Percentiles rank a stretch among this genome's conserved stretches.
These are phyloP conservation scores for Elsinoe arachidis DNA, from an alignment of 2,329 filamentous ascomycete species.

Conservation along the genomic window DNA sequence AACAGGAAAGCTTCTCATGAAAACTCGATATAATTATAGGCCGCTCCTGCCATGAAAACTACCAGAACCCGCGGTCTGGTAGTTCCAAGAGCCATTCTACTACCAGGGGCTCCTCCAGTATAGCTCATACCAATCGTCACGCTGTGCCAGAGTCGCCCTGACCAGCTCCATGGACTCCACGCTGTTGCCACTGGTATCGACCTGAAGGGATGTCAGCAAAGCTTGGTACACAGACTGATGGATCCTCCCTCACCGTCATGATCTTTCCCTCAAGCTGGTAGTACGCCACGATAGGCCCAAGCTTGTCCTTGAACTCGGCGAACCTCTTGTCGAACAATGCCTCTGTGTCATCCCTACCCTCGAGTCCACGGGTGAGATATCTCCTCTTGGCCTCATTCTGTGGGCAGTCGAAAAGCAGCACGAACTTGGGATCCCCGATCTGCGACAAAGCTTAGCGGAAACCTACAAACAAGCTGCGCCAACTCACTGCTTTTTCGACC, in stretches of 20 bases:
- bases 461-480: neutral
- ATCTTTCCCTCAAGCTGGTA: neutral
- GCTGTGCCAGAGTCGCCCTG: neutral
- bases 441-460: neutral
- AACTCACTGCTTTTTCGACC: neutral
- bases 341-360: neutral
- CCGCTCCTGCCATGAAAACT: too few relatives aligned
- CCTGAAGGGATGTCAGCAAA: neutral
- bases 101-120: neutral
- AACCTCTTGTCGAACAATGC: neutral
- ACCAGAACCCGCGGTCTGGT: too few relatives aligned
- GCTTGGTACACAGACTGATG: neutral
- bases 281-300: neutral
- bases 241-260: neutral
- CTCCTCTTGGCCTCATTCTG: neutral
- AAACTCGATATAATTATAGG: too few relatives aligned
- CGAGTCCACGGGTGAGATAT: neutral
- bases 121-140: neutral
- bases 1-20: too few relatives aligned
- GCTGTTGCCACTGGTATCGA: slow-evolving; percentile 1
- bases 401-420: slow-evolving; percentile 5
- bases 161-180: neutral
- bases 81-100: too few relatives aligned
- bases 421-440: slow-evolving; percentile 5
- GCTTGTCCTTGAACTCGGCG: neutral